Percentiles rank a stretch among this genome's conserved stretches.
Evolutionary conservation across 805 yeast genomes (phyloP).

Genomic region (Spathaspora girioi): DNA sequence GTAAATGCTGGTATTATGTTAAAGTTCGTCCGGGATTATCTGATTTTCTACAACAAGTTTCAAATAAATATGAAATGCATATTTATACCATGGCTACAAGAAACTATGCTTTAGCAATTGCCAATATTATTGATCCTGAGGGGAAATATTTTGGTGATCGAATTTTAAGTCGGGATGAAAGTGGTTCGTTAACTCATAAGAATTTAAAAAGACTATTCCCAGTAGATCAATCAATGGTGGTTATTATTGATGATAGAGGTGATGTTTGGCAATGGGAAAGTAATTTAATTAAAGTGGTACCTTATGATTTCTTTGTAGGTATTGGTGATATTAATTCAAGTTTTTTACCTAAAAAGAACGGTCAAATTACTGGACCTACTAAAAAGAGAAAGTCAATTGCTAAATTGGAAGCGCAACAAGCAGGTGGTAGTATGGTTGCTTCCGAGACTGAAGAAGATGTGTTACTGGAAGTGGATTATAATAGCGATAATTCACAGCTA

Average conservation of each 20-base stretch:
- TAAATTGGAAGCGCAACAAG: slow-evolving; percentile 44
- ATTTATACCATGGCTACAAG: slow-evolving; percentile 98
- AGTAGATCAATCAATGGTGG: slow-evolving; percentile 94
- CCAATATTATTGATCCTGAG: slow-evolving; percentile 86
- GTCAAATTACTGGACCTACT: slow-evolving; percentile 55
- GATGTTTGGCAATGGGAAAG: slow-evolving; percentile 99
- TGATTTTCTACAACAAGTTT: slow-evolving; percentile 63
- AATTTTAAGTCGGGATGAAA: slow-evolving; percentile 88
- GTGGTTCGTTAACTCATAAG: slow-evolving; percentile 88
- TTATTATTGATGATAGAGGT: slow-evolving; percentile 94
- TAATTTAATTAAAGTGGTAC: slow-evolving; percentile 86
- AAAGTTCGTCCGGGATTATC: slow-evolving; percentile 85
- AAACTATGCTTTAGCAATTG: slow-evolving; percentile 85
- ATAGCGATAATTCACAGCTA: slow-evolving; percentile 6
- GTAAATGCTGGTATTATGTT: slow-evolving; percentile 84
- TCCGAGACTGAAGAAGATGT: slow-evolving; percentile 9
- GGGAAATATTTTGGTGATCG: slow-evolving; percentile 87
- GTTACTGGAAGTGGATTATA: slow-evolving; percentile 4
- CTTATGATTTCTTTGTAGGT: slow-evolving; percentile 94
- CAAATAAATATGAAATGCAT: slow-evolving; percentile 78
- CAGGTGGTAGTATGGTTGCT: slow-evolving; percentile 1
- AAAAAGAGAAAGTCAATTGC: slow-evolving; percentile 58
- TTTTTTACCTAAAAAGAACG: slow-evolving; percentile 78
- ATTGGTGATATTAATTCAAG: slow-evolving; percentile 96
- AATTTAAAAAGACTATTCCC: slow-evolving; percentile 87